A percentile compares a stretch with the other conserved stretches of the same genome.
Conservation (phyloP, 2,329 filamentous ascomycete species). For the Berkeleyomyces basicola region DNA sequence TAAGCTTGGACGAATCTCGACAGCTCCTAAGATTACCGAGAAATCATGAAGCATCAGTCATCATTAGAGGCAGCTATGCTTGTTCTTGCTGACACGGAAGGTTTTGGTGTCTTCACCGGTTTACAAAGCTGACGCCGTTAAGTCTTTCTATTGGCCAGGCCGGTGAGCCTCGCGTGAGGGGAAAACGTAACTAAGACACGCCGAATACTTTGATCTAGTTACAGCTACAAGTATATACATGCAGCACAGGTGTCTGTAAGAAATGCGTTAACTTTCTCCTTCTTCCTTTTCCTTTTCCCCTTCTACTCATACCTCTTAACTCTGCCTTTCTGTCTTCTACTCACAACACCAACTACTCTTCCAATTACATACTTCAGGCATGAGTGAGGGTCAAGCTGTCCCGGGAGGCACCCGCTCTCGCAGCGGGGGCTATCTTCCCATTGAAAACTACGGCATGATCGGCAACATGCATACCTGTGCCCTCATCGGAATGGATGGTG, state of each 20-base stretch:
- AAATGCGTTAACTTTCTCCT: background rate
- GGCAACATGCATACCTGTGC: constrained; percentile 69
- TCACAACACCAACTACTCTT: background rate
- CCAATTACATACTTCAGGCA: background rate
- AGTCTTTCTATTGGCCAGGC: background rate
- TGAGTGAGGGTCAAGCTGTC: constrained; percentile 1
- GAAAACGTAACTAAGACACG: background rate
- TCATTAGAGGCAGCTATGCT: too few relatives aligned
- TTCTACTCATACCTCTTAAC: background rate
- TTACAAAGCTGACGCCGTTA: background rate
- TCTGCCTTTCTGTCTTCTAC: background rate
- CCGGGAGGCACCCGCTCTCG: constrained; percentile 1
- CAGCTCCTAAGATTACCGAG: too few relatives aligned
- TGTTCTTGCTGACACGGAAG: too few relatives aligned
- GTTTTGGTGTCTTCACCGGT: too few relatives aligned
- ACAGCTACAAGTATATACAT: background rate
- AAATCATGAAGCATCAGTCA: too few relatives aligned
- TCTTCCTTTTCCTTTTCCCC: background rate
- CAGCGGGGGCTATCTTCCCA: constrained; percentile 36
- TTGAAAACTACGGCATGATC: constrained; percentile 66
- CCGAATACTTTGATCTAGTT: background rate
- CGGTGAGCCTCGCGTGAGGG: background rate
- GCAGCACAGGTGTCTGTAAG: too few relatives aligned
- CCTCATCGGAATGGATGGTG: constrained; percentile 56
- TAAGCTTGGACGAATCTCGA: too few relatives aligned